Evolutionary conservation across 2,329 filamentous ascomycete genomes (phyloP).

Genomic region (Amylocarpus encephaloides): DNA sequence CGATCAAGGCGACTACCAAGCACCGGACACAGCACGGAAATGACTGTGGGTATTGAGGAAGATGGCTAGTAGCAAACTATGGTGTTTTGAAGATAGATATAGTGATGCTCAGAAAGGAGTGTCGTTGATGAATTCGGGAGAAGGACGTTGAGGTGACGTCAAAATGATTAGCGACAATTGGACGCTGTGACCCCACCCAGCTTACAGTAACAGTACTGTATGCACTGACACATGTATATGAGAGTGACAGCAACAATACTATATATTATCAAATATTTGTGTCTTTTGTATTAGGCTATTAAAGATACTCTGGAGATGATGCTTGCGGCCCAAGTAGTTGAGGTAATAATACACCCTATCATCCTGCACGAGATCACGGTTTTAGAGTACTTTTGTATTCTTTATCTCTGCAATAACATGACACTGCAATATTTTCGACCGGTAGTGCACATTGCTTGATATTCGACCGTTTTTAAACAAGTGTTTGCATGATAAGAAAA

Average conservation of each 20-base stretch:
- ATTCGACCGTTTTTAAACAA: no score
- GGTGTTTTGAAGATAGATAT: not conserved
- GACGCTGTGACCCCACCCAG: no score
- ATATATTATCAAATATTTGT: no score
- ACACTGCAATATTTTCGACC: no score
- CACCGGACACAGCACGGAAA: not conserved
- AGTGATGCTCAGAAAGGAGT: not conserved
- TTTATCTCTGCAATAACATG: no score
- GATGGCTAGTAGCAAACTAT: not conserved
- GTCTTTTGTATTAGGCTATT: no score
- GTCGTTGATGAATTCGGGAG: not conserved
- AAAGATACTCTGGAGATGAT: conserved; percentile 37
- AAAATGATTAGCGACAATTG: not conserved
- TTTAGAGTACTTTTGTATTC: not conserved
- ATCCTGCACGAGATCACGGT: not conserved
- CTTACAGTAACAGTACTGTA: no score
- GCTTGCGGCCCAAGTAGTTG: conserved; percentile 42
- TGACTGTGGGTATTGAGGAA: not conserved
- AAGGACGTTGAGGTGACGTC: not conserved
- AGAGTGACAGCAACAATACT: no score
- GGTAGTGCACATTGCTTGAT: no score
- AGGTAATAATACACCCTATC: conserved; percentile 29
- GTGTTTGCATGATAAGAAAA: no score
- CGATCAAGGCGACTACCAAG: no score
- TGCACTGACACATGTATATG: no score